Evolutionary conservation across 2,329 filamentous ascomycete genomes (phyloP).

Genomic region (Hymenoscyphus albidus): DNA sequence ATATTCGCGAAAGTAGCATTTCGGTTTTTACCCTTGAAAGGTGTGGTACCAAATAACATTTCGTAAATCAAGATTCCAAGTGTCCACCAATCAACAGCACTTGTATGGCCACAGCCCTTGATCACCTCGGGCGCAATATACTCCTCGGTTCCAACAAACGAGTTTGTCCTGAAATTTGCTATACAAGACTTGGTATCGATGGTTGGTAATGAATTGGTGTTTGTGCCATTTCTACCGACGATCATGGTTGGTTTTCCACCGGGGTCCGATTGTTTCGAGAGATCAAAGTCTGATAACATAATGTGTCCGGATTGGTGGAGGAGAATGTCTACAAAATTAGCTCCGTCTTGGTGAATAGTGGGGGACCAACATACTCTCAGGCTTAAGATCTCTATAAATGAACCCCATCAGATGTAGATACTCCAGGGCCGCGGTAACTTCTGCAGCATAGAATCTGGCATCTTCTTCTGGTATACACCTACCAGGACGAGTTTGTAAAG

Average conservation of each 20-base stretch:
- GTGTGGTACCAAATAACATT: constrained; percentile 97
- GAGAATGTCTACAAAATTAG: constrained; percentile 72
- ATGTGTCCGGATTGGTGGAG: constrained; percentile 99
- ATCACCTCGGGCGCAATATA: constrained; percentile 99
- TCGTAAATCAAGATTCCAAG: constrained; percentile 96
- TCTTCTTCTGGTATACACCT: constrained; percentile 98
- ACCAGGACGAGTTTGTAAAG: constrained; percentile 89
- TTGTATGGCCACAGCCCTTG: constrained; percentile 96
- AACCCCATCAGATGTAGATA: constrained; percentile 99
- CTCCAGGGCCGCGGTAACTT: constrained; percentile 93
- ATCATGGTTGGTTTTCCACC: constrained; percentile 98
- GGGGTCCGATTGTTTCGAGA: constrained; percentile 95
- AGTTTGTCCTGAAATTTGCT: constrained; percentile 96
- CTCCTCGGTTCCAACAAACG: constrained; percentile 96
- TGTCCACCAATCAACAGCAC: constrained; percentile 99
- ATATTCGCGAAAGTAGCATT: constrained; percentile 99
- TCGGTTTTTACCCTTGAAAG: constrained; percentile 98
- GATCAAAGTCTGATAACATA: constrained; percentile 98
- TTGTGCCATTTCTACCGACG: constrained; percentile 76
- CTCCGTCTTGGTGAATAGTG: constrained; percentile 14
- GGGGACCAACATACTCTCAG: constrained; percentile 68
- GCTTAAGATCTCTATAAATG: constrained; percentile 96
- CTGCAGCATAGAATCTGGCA: constrained; percentile 93
- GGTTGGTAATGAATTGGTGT: constrained; percentile 82
- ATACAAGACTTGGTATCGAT: constrained; percentile 99